Evolutionary conservation across 2,329 filamentous ascomycete species (phyloP).

Genomic region (Myriosclerotinia scirpicola): DNA sequence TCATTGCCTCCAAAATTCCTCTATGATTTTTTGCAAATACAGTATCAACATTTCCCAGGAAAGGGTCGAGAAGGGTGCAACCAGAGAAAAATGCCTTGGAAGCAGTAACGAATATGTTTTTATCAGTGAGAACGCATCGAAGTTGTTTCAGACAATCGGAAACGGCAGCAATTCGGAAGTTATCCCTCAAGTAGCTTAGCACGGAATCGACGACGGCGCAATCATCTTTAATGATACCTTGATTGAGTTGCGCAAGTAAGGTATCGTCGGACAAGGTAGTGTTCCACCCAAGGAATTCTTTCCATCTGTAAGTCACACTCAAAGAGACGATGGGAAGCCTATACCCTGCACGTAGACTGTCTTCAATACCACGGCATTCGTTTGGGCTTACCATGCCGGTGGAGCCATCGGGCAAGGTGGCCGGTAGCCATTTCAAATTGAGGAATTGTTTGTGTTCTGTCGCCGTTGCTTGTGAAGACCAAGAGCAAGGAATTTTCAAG

Average conservation of each 20-base stretch:
- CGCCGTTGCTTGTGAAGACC: not conserved
- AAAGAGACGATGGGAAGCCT: constrained; percentile 28
- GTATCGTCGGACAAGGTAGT: constrained; percentile 24
- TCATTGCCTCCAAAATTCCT: constrained; percentile 29
- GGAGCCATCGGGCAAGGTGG: constrained; percentile 10
- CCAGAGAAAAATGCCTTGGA: constrained; percentile 29
- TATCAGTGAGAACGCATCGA: constrained; percentile 27
- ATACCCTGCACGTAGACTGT: constrained; percentile 27
- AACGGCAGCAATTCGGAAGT: constrained; percentile 16
- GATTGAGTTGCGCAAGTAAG: constrained; percentile 30
- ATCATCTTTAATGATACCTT: constrained; percentile 25
- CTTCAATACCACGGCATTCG: constrained; percentile 29
- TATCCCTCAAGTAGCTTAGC: constrained; percentile 28
- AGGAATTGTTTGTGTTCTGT: constrained; percentile 17
- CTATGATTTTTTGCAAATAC: constrained; percentile 31
- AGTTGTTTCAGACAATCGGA: constrained; percentile 22
- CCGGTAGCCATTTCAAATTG: constrained; percentile 31
- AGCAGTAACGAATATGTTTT: constrained; percentile 25
- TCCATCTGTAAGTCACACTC: constrained; percentile 27
- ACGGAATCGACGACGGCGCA: constrained; percentile 29
- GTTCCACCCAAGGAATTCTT: constrained; percentile 30
- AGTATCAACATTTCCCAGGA: constrained; percentile 32
- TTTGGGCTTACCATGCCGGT: constrained; percentile 23
- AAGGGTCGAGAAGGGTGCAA: constrained; percentile 31
- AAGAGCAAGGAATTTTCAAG: constrained; percentile 25